These are phyloP conservation scores for Ascochyta koolunga DNA, from an alignment of 2,329 filamentous ascomycete genomes.

Conservation along the genomic window DNA sequence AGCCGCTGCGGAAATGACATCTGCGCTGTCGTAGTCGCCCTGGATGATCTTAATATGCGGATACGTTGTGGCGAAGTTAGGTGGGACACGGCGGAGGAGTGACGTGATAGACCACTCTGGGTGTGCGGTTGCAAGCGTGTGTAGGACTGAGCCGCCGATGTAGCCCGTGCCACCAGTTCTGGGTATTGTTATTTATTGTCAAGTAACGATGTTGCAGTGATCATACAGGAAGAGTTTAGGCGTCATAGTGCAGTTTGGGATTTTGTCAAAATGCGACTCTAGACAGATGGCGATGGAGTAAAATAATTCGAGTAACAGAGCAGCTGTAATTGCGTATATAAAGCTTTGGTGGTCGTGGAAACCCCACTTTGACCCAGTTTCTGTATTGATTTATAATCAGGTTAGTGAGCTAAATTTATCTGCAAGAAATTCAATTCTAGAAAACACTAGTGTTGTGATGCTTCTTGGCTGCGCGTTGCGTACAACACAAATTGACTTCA, in stretches of 20 bases:
- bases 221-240: constrained; percentile 38
- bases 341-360: too few relatives aligned
- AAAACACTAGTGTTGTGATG: too few relatives aligned
- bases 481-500: too few relatives aligned
- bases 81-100: constrained; percentile 50
- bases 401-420: too few relatives aligned
- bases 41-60: constrained; percentile 56
- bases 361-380: too few relatives aligned
- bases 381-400: too few relatives aligned
- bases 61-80: constrained; percentile 37
- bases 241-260: constrained; percentile 21
- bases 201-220: background rate
- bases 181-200: background rate
- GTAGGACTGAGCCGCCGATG: constrained; percentile 61
- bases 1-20: constrained; percentile 54
- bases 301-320: too few relatives aligned
- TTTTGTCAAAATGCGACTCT: background rate
- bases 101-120: constrained; percentile 55
- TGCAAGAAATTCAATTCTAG: too few relatives aligned
- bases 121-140: constrained; percentile 52
- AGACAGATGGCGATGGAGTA: too few relatives aligned
- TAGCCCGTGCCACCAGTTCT: constrained; percentile 61
- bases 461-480: too few relatives aligned
- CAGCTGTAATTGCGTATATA: too few relatives aligned
- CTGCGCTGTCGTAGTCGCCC: constrained; percentile 55